Evolutionary conservation across 257 asterid genomes (phyloP).

Genomic region (Solanum pennellii): DNA sequence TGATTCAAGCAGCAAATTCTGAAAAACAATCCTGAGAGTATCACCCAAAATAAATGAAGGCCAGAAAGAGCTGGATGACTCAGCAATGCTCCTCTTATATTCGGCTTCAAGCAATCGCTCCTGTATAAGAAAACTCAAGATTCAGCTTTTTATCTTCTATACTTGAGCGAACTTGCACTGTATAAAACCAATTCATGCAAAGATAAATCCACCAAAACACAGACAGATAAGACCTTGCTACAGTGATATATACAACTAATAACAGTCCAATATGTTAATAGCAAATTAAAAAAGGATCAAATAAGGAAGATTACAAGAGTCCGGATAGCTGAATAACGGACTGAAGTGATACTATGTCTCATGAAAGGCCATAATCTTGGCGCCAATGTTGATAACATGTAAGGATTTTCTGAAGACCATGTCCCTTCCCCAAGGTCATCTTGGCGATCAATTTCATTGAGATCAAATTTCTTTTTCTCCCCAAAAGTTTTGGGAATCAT

Average conservation of each 20-base stretch:
- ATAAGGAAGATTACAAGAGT: conserved; percentile 57
- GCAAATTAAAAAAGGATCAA: neutral
- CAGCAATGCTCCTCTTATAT: conserved; percentile 53
- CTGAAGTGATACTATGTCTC: conserved; percentile 97
- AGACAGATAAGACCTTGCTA: neutral
- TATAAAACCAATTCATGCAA: neutral
- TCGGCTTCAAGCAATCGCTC: conserved; percentile 98
- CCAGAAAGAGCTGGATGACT: conserved; percentile 72
- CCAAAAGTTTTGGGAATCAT: conserved; percentile 73
- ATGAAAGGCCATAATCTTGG: conserved; percentile 99
- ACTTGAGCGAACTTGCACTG: neutral
- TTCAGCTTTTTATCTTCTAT: neutral
- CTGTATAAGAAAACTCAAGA: conserved; percentile 30
- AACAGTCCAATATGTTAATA: neutral
- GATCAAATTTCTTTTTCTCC: conserved; percentile 63
- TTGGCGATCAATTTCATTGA: conserved; percentile 46
- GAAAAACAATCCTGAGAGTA: conserved; percentile 93
- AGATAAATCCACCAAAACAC: neutral
- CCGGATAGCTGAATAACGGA: conserved; percentile 93
- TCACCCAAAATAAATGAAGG: conserved; percentile 94
- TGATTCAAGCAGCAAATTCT: conserved; percentile 92
- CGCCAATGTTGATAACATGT: conserved; percentile 73
- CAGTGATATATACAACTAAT: neutral
- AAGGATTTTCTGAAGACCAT: conserved; percentile 63
- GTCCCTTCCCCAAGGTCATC: conserved; percentile 61